These are phyloP conservation scores for Alternaria rosae DNA, from an alignment of 2,329 filamentous ascomycete genomes.

Conservation along the genomic window DNA sequence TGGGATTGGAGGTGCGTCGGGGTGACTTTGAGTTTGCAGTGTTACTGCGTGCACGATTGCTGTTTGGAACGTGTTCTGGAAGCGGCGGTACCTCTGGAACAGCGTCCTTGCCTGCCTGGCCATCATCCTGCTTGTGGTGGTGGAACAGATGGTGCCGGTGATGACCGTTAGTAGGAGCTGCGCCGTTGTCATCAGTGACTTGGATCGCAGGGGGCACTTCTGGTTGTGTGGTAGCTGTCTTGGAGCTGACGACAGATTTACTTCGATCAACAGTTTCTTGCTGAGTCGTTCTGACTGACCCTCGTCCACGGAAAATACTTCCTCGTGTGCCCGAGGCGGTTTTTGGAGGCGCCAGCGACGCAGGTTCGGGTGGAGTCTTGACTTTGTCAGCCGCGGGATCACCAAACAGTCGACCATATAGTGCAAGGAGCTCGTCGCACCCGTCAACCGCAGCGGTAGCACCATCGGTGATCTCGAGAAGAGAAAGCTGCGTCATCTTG, in stretches of 20 bases:
- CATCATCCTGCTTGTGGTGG: slow-evolving; percentile 46
- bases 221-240: slow-evolving; percentile 33
- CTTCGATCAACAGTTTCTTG: slow-evolving; percentile 30
- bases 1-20: slow-evolving; percentile 30
- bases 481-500: slow-evolving; percentile 90
- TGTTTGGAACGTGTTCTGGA: slow-evolving; percentile 30
- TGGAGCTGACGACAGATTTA: slow-evolving; percentile 35
- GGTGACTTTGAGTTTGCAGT: slow-evolving; percentile 24
- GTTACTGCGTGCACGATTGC: slow-evolving; percentile 20
- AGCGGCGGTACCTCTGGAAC: slow-evolving; percentile 34
- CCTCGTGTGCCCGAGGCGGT: slow-evolving; percentile 73
- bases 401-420: slow-evolving; percentile 84
- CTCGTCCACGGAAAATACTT: slow-evolving; percentile 74
- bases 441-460: slow-evolving; percentile 86
- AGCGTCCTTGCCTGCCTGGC: slow-evolving; percentile 33
- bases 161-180: slow-evolving; percentile 44
- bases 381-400: slow-evolving; percentile 54
- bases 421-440: slow-evolving; percentile 80
- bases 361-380: slow-evolving; percentile 52
- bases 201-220: slow-evolving; percentile 73
- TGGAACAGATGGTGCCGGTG: slow-evolving; percentile 43
- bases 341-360: slow-evolving; percentile 64
- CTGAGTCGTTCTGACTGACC: slow-evolving; percentile 38
- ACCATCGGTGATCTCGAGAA: slow-evolving; percentile 84
- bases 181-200: slow-evolving; percentile 70